Base-by-base conservation (phyloP, 352 stramenopile genomes). In the Phytophthora cryptogea region DNA sequence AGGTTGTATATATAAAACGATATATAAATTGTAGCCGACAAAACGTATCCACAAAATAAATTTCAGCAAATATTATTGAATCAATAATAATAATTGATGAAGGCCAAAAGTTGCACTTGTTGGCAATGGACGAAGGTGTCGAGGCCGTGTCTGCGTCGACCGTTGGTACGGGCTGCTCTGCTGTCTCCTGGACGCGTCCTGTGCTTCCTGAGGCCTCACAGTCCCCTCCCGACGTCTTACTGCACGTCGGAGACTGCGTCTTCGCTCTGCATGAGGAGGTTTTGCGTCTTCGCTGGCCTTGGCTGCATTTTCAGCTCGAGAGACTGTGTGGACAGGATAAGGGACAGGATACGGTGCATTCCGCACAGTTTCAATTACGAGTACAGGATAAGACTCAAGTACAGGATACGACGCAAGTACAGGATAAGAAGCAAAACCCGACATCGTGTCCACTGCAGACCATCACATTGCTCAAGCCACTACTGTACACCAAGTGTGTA, bases 201-300 rank as follows among this genome's bases (percentile, higher is more conserved):
- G 48, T 46, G 1, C 36, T 54, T 2, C 44, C 50, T 0, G 37
- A 71, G 16, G 49, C 51, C 44, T 48, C 52, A 9, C 49, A 55
- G 27, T 5, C 28, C 5, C 50, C 49, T 7, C 54, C 66, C 17
- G 76, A 89, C 51, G 46, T 80, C 10, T 53, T 83, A 30, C 44
- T 90, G 20, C 76, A 86, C 49, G 76, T 86, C 1, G 62, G 67
- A 10, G 55, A 54, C 42, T 90, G 80, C 60, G 63, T 73, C 36
- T 86, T 89, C 42, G 57, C 58, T 0, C 6, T 88, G 16, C 70
- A 85, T 32, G n/a, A 51, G 14, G 47, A 41, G 4, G 50, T 78
- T 27, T 14, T 86, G 36, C 52, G 63, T 42, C 57, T 53, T 8
- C 66, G 70, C 46, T 72, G 77, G 49, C 59, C 33, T 4, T 62